Conservation (phyloP, 1,139 yeast species). For the Blastobotrys apis region DNA sequence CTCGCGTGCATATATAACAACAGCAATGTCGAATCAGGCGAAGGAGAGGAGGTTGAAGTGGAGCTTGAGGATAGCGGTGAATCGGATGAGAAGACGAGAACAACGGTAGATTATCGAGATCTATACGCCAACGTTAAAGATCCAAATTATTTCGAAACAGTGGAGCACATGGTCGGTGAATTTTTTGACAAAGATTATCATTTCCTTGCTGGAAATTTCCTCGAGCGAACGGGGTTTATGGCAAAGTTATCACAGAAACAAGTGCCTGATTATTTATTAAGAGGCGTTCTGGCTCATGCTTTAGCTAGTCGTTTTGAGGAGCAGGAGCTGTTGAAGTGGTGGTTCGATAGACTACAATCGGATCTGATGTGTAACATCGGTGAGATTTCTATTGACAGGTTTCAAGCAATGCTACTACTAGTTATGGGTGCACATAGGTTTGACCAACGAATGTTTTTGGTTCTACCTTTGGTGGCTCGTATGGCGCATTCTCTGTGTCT, state of each 20-base stretch:
- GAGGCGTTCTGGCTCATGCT: slow-evolving; percentile 3
- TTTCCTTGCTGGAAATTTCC: slow-evolving; percentile 7
- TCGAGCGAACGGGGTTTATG: slow-evolving; percentile 3
- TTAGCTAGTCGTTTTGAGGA: not conserved
- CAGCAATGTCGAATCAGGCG: no score
- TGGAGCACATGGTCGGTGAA: slow-evolving; percentile 1
- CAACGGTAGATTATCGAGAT: slow-evolving; percentile 1
- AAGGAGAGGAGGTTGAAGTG: no score
- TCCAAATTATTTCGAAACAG: not conserved
- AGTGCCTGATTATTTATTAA: slow-evolving; percentile 2
- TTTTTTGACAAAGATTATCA: slow-evolving; percentile 6
- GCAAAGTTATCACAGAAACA: not conserved
- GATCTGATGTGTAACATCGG: slow-evolving; percentile 3
- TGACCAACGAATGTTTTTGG: slow-evolving; percentile 5
- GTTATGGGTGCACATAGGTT: not conserved
- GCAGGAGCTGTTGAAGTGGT: slow-evolving; percentile 6
- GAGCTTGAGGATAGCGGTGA: not conserved
- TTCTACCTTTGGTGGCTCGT: slow-evolving; percentile 2
- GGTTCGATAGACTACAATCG: slow-evolving; percentile 6
- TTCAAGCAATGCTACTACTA: slow-evolving; percentile 7
- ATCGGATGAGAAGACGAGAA: not conserved
- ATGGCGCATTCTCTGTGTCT: slow-evolving; percentile 3
- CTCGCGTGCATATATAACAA: slow-evolving; percentile 4
- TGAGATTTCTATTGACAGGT: slow-evolving; percentile 1
- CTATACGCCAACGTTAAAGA: slow-evolving; percentile 4